Conservation (phyloP, 306 rosid species). For the Cucumis cinereus region DNA sequence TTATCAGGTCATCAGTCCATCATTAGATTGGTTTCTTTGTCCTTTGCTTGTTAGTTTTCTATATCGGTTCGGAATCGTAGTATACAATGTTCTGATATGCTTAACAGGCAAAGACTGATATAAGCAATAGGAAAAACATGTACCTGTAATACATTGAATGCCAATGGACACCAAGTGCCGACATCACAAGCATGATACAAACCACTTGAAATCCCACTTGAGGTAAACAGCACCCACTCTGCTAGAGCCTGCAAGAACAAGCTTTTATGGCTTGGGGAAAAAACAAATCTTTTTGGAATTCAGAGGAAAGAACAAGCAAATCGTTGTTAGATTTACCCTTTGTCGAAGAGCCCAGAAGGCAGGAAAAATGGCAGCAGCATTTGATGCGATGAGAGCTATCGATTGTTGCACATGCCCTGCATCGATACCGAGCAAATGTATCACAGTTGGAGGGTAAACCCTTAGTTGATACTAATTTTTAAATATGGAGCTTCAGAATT, state of each 20-base stretch:
- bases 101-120: background rate
- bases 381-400: conserved; percentile 66
- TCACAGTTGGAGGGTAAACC: no score
- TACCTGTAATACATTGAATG: conserved; percentile 67
- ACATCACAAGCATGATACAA: conserved; percentile 96
- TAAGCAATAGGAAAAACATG: conserved; percentile 9
- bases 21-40: background rate
- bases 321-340: conserved; percentile 34
- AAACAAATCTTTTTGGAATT: background rate
- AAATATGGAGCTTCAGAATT: background rate
- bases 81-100: background rate
- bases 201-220: conserved; percentile 83
- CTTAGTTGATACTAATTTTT: background rate
- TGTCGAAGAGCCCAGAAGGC: conserved; percentile 84
- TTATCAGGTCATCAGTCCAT: conserved; percentile 6
- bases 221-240: conserved; percentile 76
- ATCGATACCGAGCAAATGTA: background rate
- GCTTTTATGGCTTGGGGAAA: background rate
- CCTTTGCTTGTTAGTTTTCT: no score
- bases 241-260: conserved; percentile 61
- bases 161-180: conserved; percentile 85
- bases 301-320: background rate
- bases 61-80: background rate
- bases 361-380: conserved; percentile 79
- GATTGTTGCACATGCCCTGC: conserved; percentile 70